phyloP scores from a whole-genome alignment of 495 filamentous ascomycete genomes.

The Podospora didyma region DNA sequence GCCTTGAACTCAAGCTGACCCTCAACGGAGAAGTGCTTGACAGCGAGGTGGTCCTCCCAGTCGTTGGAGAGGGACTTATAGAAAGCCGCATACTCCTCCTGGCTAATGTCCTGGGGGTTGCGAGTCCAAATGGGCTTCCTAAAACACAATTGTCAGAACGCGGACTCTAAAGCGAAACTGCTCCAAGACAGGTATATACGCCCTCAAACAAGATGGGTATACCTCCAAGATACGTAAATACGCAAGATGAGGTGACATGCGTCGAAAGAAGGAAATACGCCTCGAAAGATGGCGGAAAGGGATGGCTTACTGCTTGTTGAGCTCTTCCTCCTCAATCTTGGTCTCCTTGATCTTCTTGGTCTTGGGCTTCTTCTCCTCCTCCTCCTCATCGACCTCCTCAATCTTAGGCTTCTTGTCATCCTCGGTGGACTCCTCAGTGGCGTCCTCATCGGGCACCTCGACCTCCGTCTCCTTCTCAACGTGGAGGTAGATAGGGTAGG shows the following conservation, averaged over 20 bases:
- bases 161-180: not conserved
- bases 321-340: slow-evolving; percentile 97
- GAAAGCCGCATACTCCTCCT: slow-evolving; percentile 97
- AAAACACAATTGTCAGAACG: not conserved
- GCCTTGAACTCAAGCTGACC: slow-evolving; percentile 99
- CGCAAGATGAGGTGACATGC: too few species aligned
- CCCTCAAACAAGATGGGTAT: too few species aligned
- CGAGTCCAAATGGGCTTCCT: slow-evolving; percentile 98
- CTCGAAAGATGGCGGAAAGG: not conserved
- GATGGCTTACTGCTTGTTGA: slow-evolving; percentile 84
- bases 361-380: slow-evolving; percentile 83
- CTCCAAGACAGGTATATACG: not conserved
- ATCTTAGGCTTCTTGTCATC: slow-evolving; percentile 84
- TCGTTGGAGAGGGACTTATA: slow-evolving; percentile 99
- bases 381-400: slow-evolving; percentile 66
- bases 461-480: slow-evolving; percentile 98
- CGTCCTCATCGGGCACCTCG: slow-evolving; percentile 97
- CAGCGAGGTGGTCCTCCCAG: slow-evolving; percentile 98
- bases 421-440: slow-evolving; percentile 63
- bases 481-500: slow-evolving; percentile 99
- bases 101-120: slow-evolving; percentile 91
- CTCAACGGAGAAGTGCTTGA: slow-evolving; percentile 99
- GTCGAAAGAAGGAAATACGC: too few species aligned
- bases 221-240: too few species aligned
- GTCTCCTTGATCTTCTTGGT: slow-evolving; percentile 95